These are phyloP conservation scores for Brassica juncea DNA, from an alignment of 345 rosid genomes.

Conservation along the genomic window DNA sequence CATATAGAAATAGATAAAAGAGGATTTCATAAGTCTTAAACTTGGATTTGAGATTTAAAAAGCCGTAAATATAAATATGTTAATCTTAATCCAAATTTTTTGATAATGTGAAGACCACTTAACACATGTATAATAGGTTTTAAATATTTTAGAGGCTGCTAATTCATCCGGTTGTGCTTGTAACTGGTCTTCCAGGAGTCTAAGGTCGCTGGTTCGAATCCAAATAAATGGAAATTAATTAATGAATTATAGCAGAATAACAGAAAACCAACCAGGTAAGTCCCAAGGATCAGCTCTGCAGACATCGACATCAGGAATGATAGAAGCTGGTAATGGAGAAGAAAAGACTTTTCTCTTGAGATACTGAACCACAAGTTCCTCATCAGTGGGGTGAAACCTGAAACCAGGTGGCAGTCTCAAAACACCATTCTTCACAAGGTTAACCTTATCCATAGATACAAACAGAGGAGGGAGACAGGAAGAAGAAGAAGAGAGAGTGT, in stretches of 20 bases:
- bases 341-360: conserved; percentile 65
- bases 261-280: conserved; percentile 70
- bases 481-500: conserved; percentile 28
- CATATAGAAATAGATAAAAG: background rate
- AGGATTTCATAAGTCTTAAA: no score
- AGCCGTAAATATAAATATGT: no score
- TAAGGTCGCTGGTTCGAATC: background rate
- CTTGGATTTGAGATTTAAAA: no score
- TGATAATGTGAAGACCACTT: no score
- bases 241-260: no score
- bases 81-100: no score
- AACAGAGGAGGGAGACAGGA: background rate
- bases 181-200: no score
- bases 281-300: conserved; percentile 99
- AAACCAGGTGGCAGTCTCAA: conserved; percentile 92
- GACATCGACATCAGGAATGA: conserved; percentile 90
- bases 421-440: conserved; percentile 70
- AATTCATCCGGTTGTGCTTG: no score
- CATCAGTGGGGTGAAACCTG: conserved; percentile 94
- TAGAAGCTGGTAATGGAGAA: conserved; percentile 86
- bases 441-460: conserved; percentile 60
- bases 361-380: conserved; percentile 89
- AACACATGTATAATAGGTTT: no score
- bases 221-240: no score
- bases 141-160: no score